These are phyloP conservation scores for Corymbia maculata DNA, from an alignment of 345 rosid species.

Conservation along the genomic window DNA sequence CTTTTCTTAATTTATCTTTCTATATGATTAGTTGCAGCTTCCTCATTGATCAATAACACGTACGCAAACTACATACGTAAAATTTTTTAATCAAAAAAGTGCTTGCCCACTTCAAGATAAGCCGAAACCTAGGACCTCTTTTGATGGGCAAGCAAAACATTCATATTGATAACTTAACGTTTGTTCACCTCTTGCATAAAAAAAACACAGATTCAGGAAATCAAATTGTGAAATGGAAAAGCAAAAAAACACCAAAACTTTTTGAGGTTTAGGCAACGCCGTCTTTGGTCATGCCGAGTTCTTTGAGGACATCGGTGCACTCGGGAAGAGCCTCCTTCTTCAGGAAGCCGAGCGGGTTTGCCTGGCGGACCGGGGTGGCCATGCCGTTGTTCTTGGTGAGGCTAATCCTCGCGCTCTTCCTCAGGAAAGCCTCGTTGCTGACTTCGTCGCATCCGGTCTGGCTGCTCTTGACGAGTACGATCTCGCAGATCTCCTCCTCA, in stretches of 20 bases:
- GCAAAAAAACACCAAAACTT: not conserved
- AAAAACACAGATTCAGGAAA: not conserved
- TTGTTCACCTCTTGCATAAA: not conserved
- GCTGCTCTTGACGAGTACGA: constrained; percentile 27
- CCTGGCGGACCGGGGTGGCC: constrained; percentile 16
- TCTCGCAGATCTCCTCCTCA: constrained; percentile 62
- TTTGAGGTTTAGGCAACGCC: not conserved
- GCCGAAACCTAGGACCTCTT: not conserved
- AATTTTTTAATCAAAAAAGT: not conserved
- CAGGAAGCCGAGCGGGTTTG: constrained; percentile 62
- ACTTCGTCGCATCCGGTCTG: constrained; percentile 37
- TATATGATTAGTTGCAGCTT: not conserved
- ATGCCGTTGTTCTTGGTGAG: constrained; percentile 45
- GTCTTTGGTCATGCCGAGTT: constrained; percentile 36
- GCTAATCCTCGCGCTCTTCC: constrained; percentile 34
- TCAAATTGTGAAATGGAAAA: not conserved
- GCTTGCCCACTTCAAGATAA: not conserved
- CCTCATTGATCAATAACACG: not conserved
- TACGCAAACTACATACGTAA: not conserved
- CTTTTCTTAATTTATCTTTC: not conserved
- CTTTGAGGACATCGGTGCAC: constrained; percentile 36
- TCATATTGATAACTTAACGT: not conserved
- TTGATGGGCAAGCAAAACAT: not conserved
- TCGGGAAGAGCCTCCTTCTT: constrained; percentile 27
- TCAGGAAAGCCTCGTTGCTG: constrained; percentile 14